Evolutionary conservation across 2,329 filamentous ascomycete genomes (phyloP), one percentile per base, ranked within the genome.

Genomic region (Xylaria sp.): DNA sequence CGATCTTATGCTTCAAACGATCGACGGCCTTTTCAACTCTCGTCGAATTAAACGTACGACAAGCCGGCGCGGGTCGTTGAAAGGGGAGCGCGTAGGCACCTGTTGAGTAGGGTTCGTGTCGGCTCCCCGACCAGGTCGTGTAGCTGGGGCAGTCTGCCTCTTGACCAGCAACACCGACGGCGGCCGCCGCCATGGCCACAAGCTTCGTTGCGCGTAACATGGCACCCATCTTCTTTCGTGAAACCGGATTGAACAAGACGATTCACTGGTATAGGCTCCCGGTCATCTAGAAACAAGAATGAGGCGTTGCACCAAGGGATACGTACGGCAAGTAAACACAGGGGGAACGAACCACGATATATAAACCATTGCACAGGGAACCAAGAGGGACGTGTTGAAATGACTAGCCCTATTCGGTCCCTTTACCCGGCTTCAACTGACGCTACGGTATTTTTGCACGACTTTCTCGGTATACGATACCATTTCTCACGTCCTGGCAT

Each of bases 41-140:
- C 0, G 83, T 78, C 2, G 88, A 89, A 58, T 83, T 81, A 75
- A 92, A 92, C 0, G 87, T 90, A 54, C 90, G 85, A 70, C 90
- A 93, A 69, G 81, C 80, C 59, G 78, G 77, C 2, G 80, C 79
- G 0, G 89, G 90, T 60, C 89, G 80, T 55, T 73, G 70, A 56
- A 67, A 73, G 1, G 72, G 68, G 55, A 75, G 69, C 34, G 68
- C 63, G 58, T 70, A 70, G 34, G 65, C 67, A 0, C 73, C 73
- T 1, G 63, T 61, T 19, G 73, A 71, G 46, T 63, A 66, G 11
- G 73, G 73, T 52, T 69, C 66, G 58, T 74, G 72, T 4, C 59
- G 65, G 39, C 54, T 55, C 10, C 66, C 65, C 4, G 72, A 70
- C 58, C 70, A 72, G n/a, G 58, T 65, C 23, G 70, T 63, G 56